Percentiles rank a stretch among this genome's conserved stretches.
Conservation (phyloP, 176 grass and related monocot species). For the Cocos nucifera region DNA sequence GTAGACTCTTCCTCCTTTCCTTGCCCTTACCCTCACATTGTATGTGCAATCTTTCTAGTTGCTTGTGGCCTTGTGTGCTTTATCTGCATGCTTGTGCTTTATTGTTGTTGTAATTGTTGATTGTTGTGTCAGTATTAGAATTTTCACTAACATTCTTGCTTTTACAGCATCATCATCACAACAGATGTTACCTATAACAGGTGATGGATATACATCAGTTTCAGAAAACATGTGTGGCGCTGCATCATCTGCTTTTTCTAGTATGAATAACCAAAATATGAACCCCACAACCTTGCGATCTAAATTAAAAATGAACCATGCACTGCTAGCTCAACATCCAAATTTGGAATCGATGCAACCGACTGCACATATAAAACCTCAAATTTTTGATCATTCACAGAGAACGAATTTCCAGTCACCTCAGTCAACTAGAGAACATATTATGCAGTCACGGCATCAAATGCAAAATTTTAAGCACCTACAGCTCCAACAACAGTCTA, state of each 20-base stretch:
- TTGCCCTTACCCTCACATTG: background rate
- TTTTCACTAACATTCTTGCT: too few species aligned
- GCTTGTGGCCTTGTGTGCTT: too few species aligned
- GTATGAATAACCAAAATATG: constrained; percentile 46
- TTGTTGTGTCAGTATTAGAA: too few species aligned
- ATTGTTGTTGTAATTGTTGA: background rate
- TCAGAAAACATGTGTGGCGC: constrained; percentile 53
- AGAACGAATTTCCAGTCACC: constrained; percentile 66
- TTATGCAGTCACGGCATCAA: too few species aligned
- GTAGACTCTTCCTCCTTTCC: constrained; percentile 40
- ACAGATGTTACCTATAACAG: constrained; percentile 16
- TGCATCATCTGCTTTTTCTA: constrained; percentile 54
- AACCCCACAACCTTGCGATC: constrained; percentile 55
- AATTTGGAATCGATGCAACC: constrained; percentile 63
- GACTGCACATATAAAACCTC: constrained; percentile 56
- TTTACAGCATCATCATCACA: constrained; percentile 31
- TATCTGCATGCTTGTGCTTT: too few species aligned
- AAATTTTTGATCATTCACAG: constrained; percentile 68
- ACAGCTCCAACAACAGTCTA: too few species aligned
- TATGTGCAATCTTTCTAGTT: too few species aligned
- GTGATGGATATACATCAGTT: constrained; percentile 24
- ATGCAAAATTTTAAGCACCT: too few species aligned
- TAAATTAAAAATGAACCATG: constrained; percentile 57
- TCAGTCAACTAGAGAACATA: constrained; percentile 13
- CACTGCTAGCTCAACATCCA: constrained; percentile 53